Evolutionary conservation across 768 basidiomycete genomes (phyloP), one percentile per base, ranked within the genome.

Genomic region (Trametes cingulata): DNA sequence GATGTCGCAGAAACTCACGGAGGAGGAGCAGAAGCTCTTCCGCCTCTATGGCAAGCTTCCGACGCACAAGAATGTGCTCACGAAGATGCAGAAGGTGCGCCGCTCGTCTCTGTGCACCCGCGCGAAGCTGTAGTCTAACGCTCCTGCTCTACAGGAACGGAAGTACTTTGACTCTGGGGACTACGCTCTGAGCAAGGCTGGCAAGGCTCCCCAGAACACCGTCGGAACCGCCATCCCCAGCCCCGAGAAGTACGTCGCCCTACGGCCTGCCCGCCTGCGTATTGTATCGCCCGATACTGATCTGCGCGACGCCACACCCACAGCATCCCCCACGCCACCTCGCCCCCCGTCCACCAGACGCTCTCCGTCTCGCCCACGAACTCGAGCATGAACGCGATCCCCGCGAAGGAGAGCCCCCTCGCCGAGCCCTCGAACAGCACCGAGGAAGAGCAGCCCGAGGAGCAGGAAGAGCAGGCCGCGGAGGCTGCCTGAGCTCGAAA

Each of bases 101-200:
- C 47, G 25, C 33, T 51, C n/a, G 8, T 20, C 49, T 22, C 37
- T 20, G 29, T 20, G 6, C 47, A 24, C 41, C 5, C 36, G 22
- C 43, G 20, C 37, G 10, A 22, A 50, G 43, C 35, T 56, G 39
- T 56, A 46, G 62, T 51, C 62, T 42, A 56, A 37, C 56, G 39
- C 61, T 42, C 43, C 52, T 25, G 39, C 51, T 69, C 58, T 52
- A 37, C 67, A 98, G 95, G 96, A 99, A 71, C 91, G 97, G 69
- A 98, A 98, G 76, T 99, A 94, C 78, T 99, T 99, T 74, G 97
- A 98, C 77, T 98, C 96, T 56, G 97, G 97, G 58, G 97, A 99
- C 74, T 98, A 98, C 71, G 95, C 95, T 29, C 80, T 99, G 65
- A 94, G 93, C 51, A 98, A 98, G 75, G 97, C 97, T 2, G 91